phyloP scores from a whole-genome alignment of 202 grass and related monocot genomes.

The Brachypodium distachyon region DNA sequence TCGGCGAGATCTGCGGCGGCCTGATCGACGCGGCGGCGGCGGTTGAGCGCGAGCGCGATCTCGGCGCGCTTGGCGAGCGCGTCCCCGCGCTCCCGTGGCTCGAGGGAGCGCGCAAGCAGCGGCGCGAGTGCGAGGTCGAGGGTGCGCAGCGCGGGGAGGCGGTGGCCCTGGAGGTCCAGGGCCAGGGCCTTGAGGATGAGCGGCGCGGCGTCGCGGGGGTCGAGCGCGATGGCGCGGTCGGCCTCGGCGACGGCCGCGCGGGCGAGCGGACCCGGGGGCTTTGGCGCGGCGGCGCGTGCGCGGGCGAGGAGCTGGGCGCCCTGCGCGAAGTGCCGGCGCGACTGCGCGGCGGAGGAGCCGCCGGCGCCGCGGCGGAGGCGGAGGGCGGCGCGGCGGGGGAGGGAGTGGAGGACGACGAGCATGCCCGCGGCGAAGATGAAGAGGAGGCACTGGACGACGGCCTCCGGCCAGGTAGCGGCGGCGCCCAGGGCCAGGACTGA shows the following conservation, averaged over 20 bases:
- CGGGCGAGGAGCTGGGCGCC: slow-evolving; percentile 73
- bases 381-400: slow-evolving; percentile 38
- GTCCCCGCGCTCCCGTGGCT: slow-evolving; percentile 60
- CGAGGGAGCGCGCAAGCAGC: slow-evolving; percentile 45
- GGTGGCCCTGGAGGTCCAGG: slow-evolving; percentile 70
- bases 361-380: slow-evolving; percentile 38
- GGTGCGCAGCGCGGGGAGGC: slow-evolving; percentile 46
- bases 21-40: slow-evolving; percentile 48
- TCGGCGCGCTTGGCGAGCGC: slow-evolving; percentile 76
- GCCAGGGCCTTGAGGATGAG: slow-evolving; percentile 87
- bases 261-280: slow-evolving; percentile 36
- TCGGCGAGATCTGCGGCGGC: slow-evolving; percentile 52
- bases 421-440: slow-evolving; percentile 46
- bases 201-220: slow-evolving; percentile 58
- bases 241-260: slow-evolving; percentile 62
- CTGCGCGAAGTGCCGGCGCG: slow-evolving; percentile 63
- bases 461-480: slow-evolving; percentile 44
- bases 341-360: slow-evolving; percentile 33
- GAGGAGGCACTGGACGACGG: slow-evolving; percentile 46
- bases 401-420: slow-evolving; percentile 60
- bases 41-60: slow-evolving; percentile 54
- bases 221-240: slow-evolving; percentile 64
- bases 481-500: slow-evolving; percentile 2
- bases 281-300: slow-evolving; percentile 37
- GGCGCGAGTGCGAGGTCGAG: slow-evolving; percentile 63